Percentiles rank a stretch among this genome's conserved stretches.
Evolutionary conservation across 2,329 filamentous ascomycete genomes (phyloP).

Genomic region (Nannizziopsis arthrosporioides): DNA sequence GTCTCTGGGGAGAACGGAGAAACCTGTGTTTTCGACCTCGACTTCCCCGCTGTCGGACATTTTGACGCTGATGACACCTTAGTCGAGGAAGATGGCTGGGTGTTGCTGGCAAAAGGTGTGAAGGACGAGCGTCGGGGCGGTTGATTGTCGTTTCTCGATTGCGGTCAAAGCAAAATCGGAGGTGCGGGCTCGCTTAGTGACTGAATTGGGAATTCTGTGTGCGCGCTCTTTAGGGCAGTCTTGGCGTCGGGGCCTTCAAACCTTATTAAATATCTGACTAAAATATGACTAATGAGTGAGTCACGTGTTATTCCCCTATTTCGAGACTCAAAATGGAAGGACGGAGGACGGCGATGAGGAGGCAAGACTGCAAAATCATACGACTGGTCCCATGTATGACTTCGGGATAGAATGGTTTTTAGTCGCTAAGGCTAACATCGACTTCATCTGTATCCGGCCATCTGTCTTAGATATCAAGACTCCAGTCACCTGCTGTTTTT

Average conservation of each 20-base stretch:
- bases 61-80: conserved; percentile 38
- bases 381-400: no score
- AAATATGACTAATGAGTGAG: background rate
- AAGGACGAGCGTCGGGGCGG: conserved; percentile 22
- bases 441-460: no score
- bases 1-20: conserved; percentile 83
- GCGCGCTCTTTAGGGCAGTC: conserved; percentile 30
- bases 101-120: conserved; percentile 22
- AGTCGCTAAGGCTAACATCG: no score
- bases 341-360: no score
- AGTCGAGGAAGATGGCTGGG: conserved; percentile 28
- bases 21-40: conserved; percentile 72
- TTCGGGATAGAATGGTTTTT: no score
- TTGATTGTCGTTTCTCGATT: conserved; percentile 21
- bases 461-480: no score
- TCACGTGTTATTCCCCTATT: conserved; percentile 2
- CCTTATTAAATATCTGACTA: conserved; percentile 18
- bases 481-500: no score
- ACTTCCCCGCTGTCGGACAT: conserved; percentile 96
- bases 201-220: conserved; percentile 19
- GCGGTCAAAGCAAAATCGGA: conserved; percentile 29
- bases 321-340: background rate
- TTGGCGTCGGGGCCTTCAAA: background rate
- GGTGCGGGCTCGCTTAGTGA: conserved; percentile 34
- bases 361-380: no score